Conservation (phyloP, 1,284 basidiomycete genomes). For the Pyrrhoderma noxium region DNA sequence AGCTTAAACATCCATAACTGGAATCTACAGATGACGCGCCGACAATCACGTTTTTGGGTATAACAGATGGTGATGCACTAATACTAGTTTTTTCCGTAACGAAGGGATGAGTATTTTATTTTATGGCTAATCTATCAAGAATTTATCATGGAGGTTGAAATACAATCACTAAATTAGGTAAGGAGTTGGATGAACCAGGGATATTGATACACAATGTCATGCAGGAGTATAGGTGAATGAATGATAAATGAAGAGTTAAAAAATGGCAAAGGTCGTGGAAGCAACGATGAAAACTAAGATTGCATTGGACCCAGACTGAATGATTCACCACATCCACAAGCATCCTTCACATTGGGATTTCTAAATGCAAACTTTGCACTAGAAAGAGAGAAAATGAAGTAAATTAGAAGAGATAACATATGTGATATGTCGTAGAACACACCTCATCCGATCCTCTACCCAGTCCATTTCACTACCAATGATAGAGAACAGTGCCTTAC, state of each 20-base stretch:
- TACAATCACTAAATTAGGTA: no score
- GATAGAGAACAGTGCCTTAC: conserved; percentile 95
- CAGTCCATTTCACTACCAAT: conserved; percentile 99
- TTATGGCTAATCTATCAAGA: no score
- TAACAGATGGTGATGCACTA: no score
- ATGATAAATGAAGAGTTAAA: not conserved
- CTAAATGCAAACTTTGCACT: conserved; percentile 91
- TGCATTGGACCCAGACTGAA: conserved; percentile 50
- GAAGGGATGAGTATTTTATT: no score
- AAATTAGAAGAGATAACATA: not conserved
- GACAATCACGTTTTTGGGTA: no score
- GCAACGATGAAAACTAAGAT: not conserved
- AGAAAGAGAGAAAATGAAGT: conserved; percentile 12
- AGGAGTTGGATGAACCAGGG: not conserved
- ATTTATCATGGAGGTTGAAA: no score
- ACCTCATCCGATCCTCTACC: conserved; percentile 86
- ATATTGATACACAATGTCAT: conserved; percentile 12
- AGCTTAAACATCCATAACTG: no score
- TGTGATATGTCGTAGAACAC: not conserved
- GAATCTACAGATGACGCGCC: no score
- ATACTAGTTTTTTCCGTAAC: no score
- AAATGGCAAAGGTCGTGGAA: not conserved
- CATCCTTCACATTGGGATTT: conserved; percentile 86
- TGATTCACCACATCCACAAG: conserved; percentile 92
- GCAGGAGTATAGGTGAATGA: no score